phyloP scores from a whole-genome alignment of 2,329 filamentous ascomycete species.

The Ophiostoma sp. region DNA sequence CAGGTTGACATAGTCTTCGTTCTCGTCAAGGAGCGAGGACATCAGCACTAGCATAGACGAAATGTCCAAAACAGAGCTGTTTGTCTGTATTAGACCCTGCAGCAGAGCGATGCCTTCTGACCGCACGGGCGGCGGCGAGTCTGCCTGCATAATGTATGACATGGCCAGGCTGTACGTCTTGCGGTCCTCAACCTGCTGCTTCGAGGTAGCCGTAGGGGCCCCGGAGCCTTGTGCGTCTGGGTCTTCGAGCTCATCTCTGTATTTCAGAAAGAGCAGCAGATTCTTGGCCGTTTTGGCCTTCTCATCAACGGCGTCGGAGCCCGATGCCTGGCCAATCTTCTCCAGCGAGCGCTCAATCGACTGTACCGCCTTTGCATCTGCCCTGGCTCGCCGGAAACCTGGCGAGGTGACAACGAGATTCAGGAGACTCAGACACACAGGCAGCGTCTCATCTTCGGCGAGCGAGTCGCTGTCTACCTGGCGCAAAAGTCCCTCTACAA shows the following conservation, averaged over 20 bases:
- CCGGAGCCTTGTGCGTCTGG: conserved; percentile 31
- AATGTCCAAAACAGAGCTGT: conserved; percentile 59
- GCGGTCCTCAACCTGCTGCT: conserved; percentile 52
- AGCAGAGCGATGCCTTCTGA: conserved; percentile 60
- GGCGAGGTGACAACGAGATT: conserved; percentile 56
- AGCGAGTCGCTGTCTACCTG: conserved; percentile 35
- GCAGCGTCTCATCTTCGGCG: conserved; percentile 43
- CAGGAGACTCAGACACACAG: conserved; percentile 54
- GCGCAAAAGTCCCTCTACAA: conserved; percentile 56
- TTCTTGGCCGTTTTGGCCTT: conserved; percentile 50
- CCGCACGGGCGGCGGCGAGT: conserved; percentile 61
- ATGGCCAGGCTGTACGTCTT: conserved; percentile 58
- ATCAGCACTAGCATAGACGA: conserved; percentile 58
- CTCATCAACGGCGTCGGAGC: conserved; percentile 34
- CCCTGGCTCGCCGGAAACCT: conserved; percentile 47
- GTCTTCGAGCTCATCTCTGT: conserved; percentile 50
- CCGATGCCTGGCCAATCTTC: conserved; percentile 37
- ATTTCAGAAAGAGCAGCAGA: conserved; percentile 50
- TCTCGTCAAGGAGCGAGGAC: conserved; percentile 57
- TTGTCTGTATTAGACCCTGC: conserved; percentile 49
- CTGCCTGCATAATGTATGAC: conserved; percentile 55
- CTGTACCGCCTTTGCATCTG: conserved; percentile 39
- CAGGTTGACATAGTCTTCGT: conserved; percentile 66
- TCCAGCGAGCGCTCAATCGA: conserved; percentile 47
- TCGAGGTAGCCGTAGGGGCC: conserved; percentile 33